These are phyloP conservation scores for Lachnellula subtilissima DNA, from an alignment of 2,329 filamentous ascomycete species.

Conservation along the genomic window DNA sequence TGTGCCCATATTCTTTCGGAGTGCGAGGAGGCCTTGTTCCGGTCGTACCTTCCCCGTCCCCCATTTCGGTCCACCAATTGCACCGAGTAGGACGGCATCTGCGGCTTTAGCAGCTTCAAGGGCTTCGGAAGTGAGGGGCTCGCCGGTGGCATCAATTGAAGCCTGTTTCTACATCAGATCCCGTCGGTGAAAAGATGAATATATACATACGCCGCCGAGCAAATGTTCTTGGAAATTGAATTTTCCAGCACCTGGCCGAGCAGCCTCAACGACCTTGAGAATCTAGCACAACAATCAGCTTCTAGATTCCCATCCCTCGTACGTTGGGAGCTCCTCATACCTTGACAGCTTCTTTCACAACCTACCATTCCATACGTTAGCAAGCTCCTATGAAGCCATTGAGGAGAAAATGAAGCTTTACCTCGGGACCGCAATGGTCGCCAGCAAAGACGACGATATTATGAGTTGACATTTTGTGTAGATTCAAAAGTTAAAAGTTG, in stretches of 20 bases:
- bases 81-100: constrained; percentile 85
- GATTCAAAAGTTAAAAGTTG: background rate
- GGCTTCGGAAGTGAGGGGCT: constrained; percentile 75
- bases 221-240: constrained; percentile 91
- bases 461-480: constrained; percentile 57
- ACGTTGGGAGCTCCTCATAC: constrained; percentile 40
- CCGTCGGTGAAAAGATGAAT: background rate
- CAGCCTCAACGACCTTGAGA: constrained; percentile 71
- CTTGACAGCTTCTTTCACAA: constrained; percentile 81
- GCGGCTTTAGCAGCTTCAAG: constrained; percentile 78
- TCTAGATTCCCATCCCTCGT: constrained; percentile 1
- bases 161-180: constrained; percentile 47
- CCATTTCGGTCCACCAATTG: constrained; percentile 96
- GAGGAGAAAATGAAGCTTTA: constrained; percentile 37
- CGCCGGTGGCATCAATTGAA: constrained; percentile 79
- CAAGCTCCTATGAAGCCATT: constrained; percentile 3
- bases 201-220: constrained; percentile 75
- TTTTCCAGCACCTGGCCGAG: constrained; percentile 61
- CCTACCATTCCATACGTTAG: constrained; percentile 43
- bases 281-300: constrained; percentile 47
- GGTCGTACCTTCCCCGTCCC: constrained; percentile 82
- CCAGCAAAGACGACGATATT: constrained; percentile 79
- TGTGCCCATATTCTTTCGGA: constrained; percentile 89
- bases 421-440: constrained; percentile 84
- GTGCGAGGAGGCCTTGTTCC: constrained; percentile 83